A percentile compares a stretch with the other conserved stretches of the same genome.
phyloP scores from a whole-genome alignment of 495 filamentous ascomycete genomes.

The Thermochaetoides thermophila region DNA sequence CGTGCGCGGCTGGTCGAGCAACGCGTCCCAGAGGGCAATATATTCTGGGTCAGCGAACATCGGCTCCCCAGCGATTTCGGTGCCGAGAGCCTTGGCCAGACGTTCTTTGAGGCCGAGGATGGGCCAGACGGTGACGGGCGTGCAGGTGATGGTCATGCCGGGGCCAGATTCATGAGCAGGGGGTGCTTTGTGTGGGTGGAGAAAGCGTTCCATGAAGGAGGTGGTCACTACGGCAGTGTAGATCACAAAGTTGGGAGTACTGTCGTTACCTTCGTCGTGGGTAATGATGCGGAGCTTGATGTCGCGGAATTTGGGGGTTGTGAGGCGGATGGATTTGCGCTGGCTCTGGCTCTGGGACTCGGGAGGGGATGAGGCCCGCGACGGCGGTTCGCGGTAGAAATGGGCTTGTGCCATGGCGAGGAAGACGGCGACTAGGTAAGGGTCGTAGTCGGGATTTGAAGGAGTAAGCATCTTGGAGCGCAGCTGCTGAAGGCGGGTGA shows the following conservation, averaged over 20 bases:
- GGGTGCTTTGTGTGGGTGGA: constrained; percentile 20
- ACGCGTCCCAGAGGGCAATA: constrained; percentile 24
- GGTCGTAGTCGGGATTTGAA: constrained; percentile 22
- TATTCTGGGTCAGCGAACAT: constrained; percentile 13
- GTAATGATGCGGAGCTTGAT: constrained; percentile 27
- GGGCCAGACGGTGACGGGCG: constrained; percentile 29
- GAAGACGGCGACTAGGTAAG: constrained; percentile 22
- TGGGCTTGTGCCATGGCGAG: constrained; percentile 29
- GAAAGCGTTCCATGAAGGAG: constrained; percentile 24
- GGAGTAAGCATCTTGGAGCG: constrained; percentile 21
- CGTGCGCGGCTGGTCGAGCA: constrained; percentile 8
- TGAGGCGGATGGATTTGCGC: constrained; percentile 4
- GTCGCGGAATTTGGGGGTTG: constrained; percentile 16
- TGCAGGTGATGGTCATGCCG: constrained; percentile 21
- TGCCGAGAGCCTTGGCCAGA: constrained; percentile 29
- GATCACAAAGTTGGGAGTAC: constrained; percentile 24
- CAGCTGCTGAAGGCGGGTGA: constrained; percentile 18
- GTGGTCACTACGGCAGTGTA: constrained; percentile 27
- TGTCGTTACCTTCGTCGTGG: constrained; percentile 18
- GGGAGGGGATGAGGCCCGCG: constrained; percentile 4
- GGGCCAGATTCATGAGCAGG: not conserved
- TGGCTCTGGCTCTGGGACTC: constrained; percentile 6
- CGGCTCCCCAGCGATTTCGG: constrained; percentile 23
- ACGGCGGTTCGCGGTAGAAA: constrained; percentile 13
- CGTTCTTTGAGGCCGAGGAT: constrained; percentile 34